Evolutionary conservation across 139 green algal species (phyloP), one percentile per base, ranked within the genome.

Genomic region (Auxenochlorella pyrenoidosa): DNA sequence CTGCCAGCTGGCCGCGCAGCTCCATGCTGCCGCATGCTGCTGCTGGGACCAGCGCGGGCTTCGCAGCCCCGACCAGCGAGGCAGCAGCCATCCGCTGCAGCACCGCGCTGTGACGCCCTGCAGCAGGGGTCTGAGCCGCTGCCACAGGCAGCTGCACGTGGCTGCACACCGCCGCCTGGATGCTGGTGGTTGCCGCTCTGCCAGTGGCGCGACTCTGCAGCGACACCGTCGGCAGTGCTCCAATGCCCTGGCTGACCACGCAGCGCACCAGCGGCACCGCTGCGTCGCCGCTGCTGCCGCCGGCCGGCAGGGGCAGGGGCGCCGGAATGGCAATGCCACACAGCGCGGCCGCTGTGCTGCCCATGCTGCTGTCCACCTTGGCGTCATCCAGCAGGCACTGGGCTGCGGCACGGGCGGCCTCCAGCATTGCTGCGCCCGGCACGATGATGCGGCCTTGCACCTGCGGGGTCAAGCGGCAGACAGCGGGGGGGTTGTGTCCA

Each of bases 351-450:
- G 71, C 40, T 24, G 54, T 63, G 54, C 43, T n/a, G 34, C 75
- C 15, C 0, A 6, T 18, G 30, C 70, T 58, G 82, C 34, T 47
- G 82, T 1, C 59, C 8, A 10, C 2, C 32, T 47, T 86, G 82
- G 19, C 30, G 82, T 51, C 82, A 21, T 79, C 66, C 43, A 86
- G 22, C 19, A 86, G 82, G 18, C 3, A 5, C 44, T 78, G 65
- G 0, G 66, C 82, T n/a, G 82, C 83, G 0, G 93, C 92, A 3
- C 89, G 71, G 16, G 87, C 87, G 3, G 92, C 73, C 85, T 97
- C 94, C 54, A 95, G 79, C 88, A 96, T 95, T 63, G 94, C 94
- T 15, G 94, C 89, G n/a, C 87, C 95, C 5, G 95, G 95, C 85
- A 97, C 79, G 15, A 97, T 88, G 13, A 89, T 79, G 10, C 87